These are phyloP conservation scores for Solanum commersonii DNA, from an alignment of 257 asterid genomes.

Conservation along the genomic window DNA sequence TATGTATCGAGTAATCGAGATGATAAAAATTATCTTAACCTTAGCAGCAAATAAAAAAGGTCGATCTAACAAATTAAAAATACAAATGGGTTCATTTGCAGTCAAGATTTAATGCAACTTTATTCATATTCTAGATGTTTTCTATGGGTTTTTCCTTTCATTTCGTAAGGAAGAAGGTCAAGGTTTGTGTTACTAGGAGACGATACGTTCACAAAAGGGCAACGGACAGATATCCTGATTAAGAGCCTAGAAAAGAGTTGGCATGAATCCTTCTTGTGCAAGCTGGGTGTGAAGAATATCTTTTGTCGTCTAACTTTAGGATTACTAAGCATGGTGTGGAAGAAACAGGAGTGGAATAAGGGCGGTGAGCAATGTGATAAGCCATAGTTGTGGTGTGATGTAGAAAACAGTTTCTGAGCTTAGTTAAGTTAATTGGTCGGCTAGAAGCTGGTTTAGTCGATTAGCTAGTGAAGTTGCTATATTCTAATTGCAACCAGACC, in stretches of 20 bases:
- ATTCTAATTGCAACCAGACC: background rate
- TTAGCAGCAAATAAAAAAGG: background rate
- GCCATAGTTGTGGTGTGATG: background rate
- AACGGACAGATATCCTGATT: background rate
- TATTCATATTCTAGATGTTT: background rate
- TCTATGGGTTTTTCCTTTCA: background rate
- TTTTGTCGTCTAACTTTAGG: background rate
- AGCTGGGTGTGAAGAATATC: background rate
- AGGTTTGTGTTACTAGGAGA: background rate
- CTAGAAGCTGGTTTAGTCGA: background rate
- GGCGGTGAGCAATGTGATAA: background rate
- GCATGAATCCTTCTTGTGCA: background rate
- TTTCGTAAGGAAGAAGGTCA: background rate
- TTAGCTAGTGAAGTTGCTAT: background rate
- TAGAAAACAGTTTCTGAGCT: background rate
- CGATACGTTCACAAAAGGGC: background rate
- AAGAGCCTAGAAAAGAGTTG: background rate
- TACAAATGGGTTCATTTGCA: background rate
- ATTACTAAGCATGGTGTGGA: background rate
- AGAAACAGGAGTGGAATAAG: background rate
- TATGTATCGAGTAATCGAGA: background rate
- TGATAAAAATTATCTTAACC: background rate
- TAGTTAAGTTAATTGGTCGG: background rate
- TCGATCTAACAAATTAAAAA: background rate
- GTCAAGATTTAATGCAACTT: background rate